These are phyloP conservation scores for Pisolithus sp. DNA, from an alignment of 768 basidiomycete genomes.

Conservation along the genomic window DNA sequence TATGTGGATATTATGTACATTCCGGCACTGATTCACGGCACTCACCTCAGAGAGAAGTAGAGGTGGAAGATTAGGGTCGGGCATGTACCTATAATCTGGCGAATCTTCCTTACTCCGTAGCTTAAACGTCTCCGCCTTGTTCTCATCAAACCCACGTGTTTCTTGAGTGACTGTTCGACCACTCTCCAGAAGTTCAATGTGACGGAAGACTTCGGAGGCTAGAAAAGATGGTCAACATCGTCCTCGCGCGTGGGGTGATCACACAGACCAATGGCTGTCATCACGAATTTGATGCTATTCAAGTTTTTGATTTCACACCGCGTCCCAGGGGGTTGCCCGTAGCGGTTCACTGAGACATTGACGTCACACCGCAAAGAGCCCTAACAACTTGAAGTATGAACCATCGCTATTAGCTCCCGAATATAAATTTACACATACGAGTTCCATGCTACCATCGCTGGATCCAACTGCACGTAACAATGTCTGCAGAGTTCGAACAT, in stretches of 20 bases:
- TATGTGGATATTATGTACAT: neutral
- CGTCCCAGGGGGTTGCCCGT: constrained; percentile 60
- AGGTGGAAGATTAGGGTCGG: constrained; percentile 87
- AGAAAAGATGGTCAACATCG: neutral
- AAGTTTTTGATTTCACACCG: constrained; percentile 97
- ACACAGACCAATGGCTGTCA: constrained; percentile 72
- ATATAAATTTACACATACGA: constrained; percentile 42
- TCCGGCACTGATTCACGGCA: constrained; percentile 5
- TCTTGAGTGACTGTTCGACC: constrained; percentile 60
- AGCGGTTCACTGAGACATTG: constrained; percentile 83
- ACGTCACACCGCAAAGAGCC: constrained; percentile 94
- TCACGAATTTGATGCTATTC: constrained; percentile 83
- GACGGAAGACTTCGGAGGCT: constrained; percentile 82
- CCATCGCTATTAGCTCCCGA: neutral
- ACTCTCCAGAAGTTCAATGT: constrained; percentile 49
- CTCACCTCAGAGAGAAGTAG: constrained; percentile 50
- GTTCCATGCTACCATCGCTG: constrained; percentile 96
- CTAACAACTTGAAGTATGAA: constrained; percentile 34
- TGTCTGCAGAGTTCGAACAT: constrained; percentile 77
- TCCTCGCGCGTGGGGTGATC: neutral
- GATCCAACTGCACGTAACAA: constrained; percentile 78
- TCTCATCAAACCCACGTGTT: constrained; percentile 86
- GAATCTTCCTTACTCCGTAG: constrained; percentile 89
- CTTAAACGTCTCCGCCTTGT: constrained; percentile 71
- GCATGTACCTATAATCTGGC: constrained; percentile 97